These are phyloP conservation scores for Xylariaceae sp. DNA, from an alignment of 2,329 filamentous ascomycete genomes.

Conservation along the genomic window DNA sequence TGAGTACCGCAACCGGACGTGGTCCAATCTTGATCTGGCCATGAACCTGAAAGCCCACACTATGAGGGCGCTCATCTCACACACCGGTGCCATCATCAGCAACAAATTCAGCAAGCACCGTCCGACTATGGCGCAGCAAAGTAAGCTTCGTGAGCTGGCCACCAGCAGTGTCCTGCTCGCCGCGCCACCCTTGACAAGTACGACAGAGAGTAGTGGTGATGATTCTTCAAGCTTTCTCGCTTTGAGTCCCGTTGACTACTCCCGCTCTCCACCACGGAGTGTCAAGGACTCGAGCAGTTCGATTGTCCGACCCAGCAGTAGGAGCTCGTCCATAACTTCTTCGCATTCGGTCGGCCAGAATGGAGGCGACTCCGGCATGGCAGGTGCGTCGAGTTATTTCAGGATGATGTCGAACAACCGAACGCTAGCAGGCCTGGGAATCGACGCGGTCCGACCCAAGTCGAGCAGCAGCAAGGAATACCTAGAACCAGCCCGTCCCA, in stretches of 20 bases:
- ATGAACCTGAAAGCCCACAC: constrained; percentile 91
- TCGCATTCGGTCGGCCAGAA: constrained; percentile 34
- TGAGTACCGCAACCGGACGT: constrained; percentile 97
- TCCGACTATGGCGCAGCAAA: constrained; percentile 73
- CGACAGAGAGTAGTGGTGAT: constrained; percentile 46
- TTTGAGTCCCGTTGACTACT: constrained; percentile 52
- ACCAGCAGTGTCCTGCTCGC: constrained; percentile 64
- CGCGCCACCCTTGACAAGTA: constrained; percentile 38
- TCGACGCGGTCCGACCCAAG: constrained; percentile 27
- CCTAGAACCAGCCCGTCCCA: constrained; percentile 16
- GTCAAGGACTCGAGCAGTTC: constrained; percentile 46
- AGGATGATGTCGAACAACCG: constrained; percentile 30
- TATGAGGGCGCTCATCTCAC: constrained; percentile 86
- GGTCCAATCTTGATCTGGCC: constrained; percentile 94
- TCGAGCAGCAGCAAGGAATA: constrained; percentile 25
- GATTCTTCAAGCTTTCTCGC: constrained; percentile 53
- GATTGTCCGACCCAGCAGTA: constrained; percentile 41
- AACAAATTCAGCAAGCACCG: constrained; percentile 94
- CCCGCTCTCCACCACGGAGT: constrained; percentile 53
- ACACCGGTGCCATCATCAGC: constrained; percentile 91
- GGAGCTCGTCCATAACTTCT: constrained; percentile 49
- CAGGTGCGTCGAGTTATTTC: constrained; percentile 29
- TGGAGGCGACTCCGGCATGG: constrained; percentile 22
- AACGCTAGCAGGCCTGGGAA: constrained; percentile 25
- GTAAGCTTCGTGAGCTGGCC: constrained; percentile 75